Conservation (phyloP, 257 asterid species). For the Ilex aquifolium region DNA sequence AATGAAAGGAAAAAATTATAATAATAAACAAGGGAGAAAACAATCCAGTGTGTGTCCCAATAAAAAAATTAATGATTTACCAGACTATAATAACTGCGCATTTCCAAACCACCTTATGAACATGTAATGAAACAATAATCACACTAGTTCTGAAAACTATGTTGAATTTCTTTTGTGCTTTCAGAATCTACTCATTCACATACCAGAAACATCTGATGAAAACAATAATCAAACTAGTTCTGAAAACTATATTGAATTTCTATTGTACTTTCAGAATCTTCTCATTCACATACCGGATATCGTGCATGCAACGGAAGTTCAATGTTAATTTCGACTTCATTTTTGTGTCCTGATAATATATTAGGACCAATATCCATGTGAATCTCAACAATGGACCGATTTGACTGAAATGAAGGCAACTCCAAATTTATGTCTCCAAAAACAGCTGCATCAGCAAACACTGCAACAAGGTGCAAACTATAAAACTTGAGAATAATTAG, state of each 20-base stretch:
- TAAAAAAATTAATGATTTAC: background rate
- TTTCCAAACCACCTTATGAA: background rate
- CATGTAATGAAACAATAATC: background rate
- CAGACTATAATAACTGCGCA: background rate
- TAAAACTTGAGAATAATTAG: background rate
- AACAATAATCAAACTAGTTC: background rate
- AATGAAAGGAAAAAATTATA: background rate
- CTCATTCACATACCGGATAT: conserved; percentile 43
- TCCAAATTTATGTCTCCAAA: conserved; percentile 93
- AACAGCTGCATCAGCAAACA: conserved; percentile 54
- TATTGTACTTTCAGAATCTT: conserved; percentile 1
- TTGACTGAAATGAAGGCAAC: conserved; percentile 73
- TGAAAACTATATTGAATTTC: background rate
- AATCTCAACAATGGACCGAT: conserved; percentile 66
- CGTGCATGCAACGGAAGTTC: conserved; percentile 83
- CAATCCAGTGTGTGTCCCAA: background rate
- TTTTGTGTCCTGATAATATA: conserved; percentile 18
- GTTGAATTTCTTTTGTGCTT: background rate
- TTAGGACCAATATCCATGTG: conserved; percentile 42
- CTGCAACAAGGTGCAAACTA: conserved; percentile 30
- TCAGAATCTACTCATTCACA: conserved; percentile 6
- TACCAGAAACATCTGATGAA: conserved; percentile 29
- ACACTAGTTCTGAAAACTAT: too few relatives aligned
- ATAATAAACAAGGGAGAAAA: background rate
- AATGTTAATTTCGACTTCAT: conserved; percentile 36